Conservation (phyloP, 2,329 filamentous ascomycete genomes). For the Reticulascus tulasneorum region DNA sequence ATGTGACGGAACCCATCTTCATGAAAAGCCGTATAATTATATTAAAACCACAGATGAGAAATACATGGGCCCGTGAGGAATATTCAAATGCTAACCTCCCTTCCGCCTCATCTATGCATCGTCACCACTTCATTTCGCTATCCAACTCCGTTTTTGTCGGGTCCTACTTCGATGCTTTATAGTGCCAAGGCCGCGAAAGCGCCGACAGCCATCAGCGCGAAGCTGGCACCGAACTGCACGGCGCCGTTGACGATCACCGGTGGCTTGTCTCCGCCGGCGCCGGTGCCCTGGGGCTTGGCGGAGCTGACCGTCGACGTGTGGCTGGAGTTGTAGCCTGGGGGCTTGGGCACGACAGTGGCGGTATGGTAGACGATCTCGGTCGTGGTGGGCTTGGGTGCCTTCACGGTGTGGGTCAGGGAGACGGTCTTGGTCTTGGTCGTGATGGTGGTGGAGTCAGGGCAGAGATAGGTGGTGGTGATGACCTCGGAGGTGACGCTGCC, state of each 20-base stretch:
- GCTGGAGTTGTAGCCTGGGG: constrained; percentile 3
- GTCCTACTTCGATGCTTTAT: not conserved
- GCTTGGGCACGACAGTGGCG: constrained; percentile 9
- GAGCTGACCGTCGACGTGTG: constrained; percentile 1
- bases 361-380: constrained; percentile 21
- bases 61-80: too few relatives aligned
- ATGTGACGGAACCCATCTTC: too few relatives aligned
- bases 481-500: constrained; percentile 34
- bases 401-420: not conserved
- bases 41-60: too few relatives aligned
- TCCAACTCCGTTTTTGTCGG: too few relatives aligned
- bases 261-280: constrained; percentile 4
- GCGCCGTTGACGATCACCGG: constrained; percentile 7
- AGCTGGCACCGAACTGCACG: constrained; percentile 8
- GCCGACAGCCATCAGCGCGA: constrained; percentile 8
- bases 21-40: too few relatives aligned
- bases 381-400: constrained; percentile 15
- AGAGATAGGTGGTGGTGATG: constrained; percentile 20
- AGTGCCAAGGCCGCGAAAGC: constrained; percentile 4
- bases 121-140: too few relatives aligned
- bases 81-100: too few relatives aligned
- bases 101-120: too few relatives aligned
- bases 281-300: constrained; percentile 10
- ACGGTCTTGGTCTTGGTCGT: constrained; percentile 5
- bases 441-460: not conserved